phyloP scores from a whole-genome alignment of 2,329 filamentous ascomycete species.

The Aspergillus sp. region DNA sequence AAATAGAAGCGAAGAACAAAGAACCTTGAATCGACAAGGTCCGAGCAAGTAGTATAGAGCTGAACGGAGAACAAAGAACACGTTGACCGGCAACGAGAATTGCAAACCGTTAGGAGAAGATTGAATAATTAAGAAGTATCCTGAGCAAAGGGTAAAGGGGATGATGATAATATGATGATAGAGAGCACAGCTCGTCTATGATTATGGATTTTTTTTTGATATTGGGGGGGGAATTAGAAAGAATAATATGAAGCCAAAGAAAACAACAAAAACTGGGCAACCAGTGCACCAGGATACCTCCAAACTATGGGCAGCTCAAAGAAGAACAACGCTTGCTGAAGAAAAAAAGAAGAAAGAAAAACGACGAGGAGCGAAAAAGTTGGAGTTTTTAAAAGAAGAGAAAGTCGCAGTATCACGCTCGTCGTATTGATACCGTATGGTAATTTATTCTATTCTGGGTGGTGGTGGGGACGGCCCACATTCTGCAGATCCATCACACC shows the following conservation, averaged over 20 bases:
- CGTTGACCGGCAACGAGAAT: slow-evolving; percentile 31
- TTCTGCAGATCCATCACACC: not conserved
- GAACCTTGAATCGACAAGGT: slow-evolving; percentile 8
- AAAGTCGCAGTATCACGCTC: slow-evolving; percentile 1
- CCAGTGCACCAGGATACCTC: slow-evolving; percentile 35
- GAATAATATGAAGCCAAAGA: slow-evolving; percentile 37
- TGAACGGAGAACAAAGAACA: slow-evolving; percentile 20
- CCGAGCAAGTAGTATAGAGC: slow-evolving; percentile 17
- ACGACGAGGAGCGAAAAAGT: slow-evolving; percentile 25
- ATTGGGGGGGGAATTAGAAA: slow-evolving; percentile 22
- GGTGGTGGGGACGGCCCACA: slow-evolving; percentile 3
- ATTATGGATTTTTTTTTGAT: slow-evolving; percentile 29
- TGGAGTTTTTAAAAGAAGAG: slow-evolving; percentile 16
- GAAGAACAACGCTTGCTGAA: slow-evolving; percentile 57
- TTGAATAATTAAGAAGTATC: slow-evolving; percentile 21
- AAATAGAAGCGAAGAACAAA: slow-evolving; percentile 21
- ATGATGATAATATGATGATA: slow-evolving; percentile 34
- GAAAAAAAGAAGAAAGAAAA: slow-evolving; percentile 44
- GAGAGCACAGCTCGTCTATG: slow-evolving; percentile 32
- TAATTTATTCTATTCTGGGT: not conserved
- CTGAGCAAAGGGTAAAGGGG: slow-evolving; percentile 21
- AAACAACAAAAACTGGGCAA: slow-evolving; percentile 43
- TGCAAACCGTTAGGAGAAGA: slow-evolving; percentile 12
- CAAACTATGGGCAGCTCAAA: slow-evolving; percentile 44
- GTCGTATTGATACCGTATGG: not conserved